These are phyloP conservation scores for Colletotrichum horii DNA, from an alignment of 2,329 filamentous ascomycete species.

Conservation along the genomic window DNA sequence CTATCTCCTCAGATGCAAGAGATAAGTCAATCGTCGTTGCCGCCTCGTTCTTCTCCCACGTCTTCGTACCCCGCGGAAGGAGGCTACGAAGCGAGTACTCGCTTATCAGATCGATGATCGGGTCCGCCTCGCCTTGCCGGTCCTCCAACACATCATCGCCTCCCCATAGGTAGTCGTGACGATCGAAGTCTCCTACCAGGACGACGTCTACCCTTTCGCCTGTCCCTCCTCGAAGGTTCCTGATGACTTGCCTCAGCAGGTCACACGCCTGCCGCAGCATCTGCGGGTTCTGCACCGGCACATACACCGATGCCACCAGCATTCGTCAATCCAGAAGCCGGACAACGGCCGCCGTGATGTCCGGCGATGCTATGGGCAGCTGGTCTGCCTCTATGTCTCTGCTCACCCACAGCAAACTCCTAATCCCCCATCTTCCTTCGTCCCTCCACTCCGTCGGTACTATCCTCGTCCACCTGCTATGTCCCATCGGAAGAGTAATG, in stretches of 20 bases:
- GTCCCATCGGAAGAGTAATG: constrained; percentile 21
- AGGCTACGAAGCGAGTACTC: constrained; percentile 35
- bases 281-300: background rate
- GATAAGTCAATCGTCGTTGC: constrained; percentile 30
- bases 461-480: constrained; percentile 23
- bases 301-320: background rate
- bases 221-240: background rate
- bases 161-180: constrained; percentile 24
- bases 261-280: background rate
- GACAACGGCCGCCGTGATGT: background rate
- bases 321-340: background rate
- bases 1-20: constrained; percentile 26
- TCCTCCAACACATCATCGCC: constrained; percentile 17
- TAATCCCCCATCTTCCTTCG: constrained; percentile 3
- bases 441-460: background rate
- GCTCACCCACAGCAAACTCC: background rate
- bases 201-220: background rate
- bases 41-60: constrained; percentile 28
- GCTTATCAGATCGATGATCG: constrained; percentile 39
- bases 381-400: background rate
- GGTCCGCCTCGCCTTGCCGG: constrained; percentile 39
- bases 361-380: background rate
- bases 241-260: background rate
- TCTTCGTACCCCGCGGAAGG: constrained; percentile 38
- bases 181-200: constrained; percentile 24